Evolutionary conservation across 2,329 filamentous ascomycete species (phyloP), one percentile per base, ranked within the genome.

Genomic region (Juglanconis juglandina): DNA sequence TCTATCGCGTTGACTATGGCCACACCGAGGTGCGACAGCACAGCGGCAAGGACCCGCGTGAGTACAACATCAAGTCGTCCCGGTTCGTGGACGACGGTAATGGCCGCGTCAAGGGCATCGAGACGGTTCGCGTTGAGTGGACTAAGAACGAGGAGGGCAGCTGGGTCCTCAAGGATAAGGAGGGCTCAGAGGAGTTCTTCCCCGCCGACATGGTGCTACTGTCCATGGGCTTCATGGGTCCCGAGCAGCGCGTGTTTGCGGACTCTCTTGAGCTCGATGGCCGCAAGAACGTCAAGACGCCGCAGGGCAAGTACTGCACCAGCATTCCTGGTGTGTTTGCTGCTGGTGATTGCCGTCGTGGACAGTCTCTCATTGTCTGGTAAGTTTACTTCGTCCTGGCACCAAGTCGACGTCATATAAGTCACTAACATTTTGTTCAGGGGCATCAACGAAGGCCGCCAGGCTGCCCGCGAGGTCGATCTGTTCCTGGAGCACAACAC

Each of bases 111-210:
- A 96, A 92, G 81, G 94, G 94, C 65, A 96, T 98, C 82, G 96
- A 95, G 78, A 96, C 92, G 48, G 86, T 95, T 61, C 92, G 94
- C 58, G 93, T 98, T 48, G 93, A 97, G 75, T 98, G 94, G 94
- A 95, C 92, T 68, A 95, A 93, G 82, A 91, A 87, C 57, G 83
- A 91, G 34, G 88, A 86, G 63, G 93, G 93, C 66, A 93, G 93
- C 49, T 98, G 94, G 94, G 94, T 97, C 77, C 97, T 98, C 92
- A 96, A 96, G 84, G 94, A 96, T 75, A 83, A 96, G 37, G 93
- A 96, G 67, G 92, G 91, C 42, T 94, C 90, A 63, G 90, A 96
- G 79, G 87, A 97, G 73, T 96, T 96, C 83, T 97, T 97, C 89
- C 92, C 92, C 42, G 94, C 94, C 34, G 94, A 98, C 71, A 85